Conservation (phyloP, 331 rosid genomes). For the Erythrophleum ivorense region DNA sequence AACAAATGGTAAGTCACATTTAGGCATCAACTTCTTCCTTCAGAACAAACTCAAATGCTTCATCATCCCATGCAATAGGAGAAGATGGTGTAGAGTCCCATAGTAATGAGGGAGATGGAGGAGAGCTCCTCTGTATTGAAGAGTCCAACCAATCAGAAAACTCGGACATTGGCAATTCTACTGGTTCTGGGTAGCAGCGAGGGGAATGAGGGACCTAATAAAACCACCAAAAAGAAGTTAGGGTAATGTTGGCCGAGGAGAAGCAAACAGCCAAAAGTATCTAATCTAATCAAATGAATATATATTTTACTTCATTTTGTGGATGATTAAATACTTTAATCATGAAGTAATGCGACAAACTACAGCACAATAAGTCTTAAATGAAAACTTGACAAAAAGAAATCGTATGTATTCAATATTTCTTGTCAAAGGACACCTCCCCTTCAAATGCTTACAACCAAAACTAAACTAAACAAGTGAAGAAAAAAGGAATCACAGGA, state of each 20-base stretch:
- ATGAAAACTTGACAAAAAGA: background rate
- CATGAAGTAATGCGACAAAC: constrained; percentile 7
- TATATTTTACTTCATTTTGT: background rate
- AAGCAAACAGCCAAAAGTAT: background rate
- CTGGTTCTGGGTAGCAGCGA: constrained; percentile 52
- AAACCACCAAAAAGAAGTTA: constrained; percentile 8
- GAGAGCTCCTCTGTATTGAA: constrained; percentile 44
- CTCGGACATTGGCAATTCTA: constrained; percentile 41
- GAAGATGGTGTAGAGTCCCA: constrained; percentile 42
- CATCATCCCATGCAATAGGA: constrained; percentile 39
- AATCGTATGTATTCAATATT: background rate
- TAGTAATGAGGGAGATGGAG: constrained; percentile 42
- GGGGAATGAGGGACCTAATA: constrained; percentile 43
- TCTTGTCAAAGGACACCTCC: constrained; percentile 1
- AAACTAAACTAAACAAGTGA: constrained; percentile 15
- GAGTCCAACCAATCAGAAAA: constrained; percentile 46
- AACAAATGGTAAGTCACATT: constrained; percentile 2
- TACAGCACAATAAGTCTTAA: background rate
- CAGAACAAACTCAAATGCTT: constrained; percentile 43
- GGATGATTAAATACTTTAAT: constrained; percentile 15
- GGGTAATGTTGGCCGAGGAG: background rate
- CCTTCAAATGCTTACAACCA: constrained; percentile 9
- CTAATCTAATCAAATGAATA: background rate
- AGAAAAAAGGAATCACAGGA: background rate
- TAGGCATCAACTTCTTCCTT: constrained; percentile 37